These are phyloP conservation scores for Holtermannia corniformis DNA, from an alignment of 768 basidiomycete genomes.

Conservation along the genomic window DNA sequence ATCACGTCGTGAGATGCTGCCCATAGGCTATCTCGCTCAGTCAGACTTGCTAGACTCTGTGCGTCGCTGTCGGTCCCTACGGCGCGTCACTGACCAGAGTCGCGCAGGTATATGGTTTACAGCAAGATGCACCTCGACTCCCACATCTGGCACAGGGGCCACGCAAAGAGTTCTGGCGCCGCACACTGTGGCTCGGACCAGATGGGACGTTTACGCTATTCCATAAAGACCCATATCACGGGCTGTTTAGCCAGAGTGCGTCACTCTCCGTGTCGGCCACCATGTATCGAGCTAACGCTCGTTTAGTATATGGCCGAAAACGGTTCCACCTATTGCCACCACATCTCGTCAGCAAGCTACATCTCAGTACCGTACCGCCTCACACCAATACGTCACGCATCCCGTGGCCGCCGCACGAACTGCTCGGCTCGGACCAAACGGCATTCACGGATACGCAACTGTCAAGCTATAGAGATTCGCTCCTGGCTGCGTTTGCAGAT, in stretches of 20 bases:
- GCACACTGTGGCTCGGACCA: constrained; percentile 38
- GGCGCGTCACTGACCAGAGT: no score
- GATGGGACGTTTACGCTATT: constrained; percentile 31
- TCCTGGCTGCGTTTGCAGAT: constrained; percentile 15
- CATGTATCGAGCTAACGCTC: not conserved
- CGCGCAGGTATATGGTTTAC: no score
- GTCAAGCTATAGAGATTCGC: constrained; percentile 9
- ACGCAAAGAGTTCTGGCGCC: constrained; percentile 21
- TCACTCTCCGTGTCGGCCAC: not conserved
- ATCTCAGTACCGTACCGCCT: constrained; percentile 13
- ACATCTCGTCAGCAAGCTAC: constrained; percentile 15
- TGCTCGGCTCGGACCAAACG: not conserved
- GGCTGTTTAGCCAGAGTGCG: constrained; percentile 33
- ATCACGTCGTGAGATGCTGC: constrained; percentile 6
- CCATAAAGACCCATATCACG: constrained; percentile 36
- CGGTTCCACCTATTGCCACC: constrained; percentile 31
- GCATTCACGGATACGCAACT: constrained; percentile 1
- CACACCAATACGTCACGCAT: constrained; percentile 34
- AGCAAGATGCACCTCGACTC: constrained; percentile 18
- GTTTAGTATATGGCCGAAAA: constrained; percentile 29
- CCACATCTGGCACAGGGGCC: constrained; percentile 20
- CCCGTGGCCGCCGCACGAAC: constrained; percentile 10
- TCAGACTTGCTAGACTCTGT: constrained; percentile 25
- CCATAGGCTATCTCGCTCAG: constrained; percentile 35
- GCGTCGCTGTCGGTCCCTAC: no score